Evolutionary conservation across 2,329 filamentous ascomycete genomes (phyloP).

Genomic region (Fusarium paranaense): DNA sequence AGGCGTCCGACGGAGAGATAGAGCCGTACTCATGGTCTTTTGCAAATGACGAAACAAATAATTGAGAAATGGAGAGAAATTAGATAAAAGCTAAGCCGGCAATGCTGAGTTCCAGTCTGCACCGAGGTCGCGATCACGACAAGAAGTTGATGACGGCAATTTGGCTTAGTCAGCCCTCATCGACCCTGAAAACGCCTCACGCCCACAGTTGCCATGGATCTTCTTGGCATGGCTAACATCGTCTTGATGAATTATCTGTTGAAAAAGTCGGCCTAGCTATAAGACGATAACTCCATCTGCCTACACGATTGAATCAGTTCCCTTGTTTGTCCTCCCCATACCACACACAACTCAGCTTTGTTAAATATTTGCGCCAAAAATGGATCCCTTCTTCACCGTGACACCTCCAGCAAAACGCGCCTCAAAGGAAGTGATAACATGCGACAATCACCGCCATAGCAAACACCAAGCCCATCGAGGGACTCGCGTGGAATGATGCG

Average conservation of each 20-base stretch:
- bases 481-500: slow-evolving; percentile 8
- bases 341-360: slow-evolving; percentile 9
- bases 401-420: not conserved
- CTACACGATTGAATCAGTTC: slow-evolving; percentile 12
- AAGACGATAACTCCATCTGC: slow-evolving; percentile 1
- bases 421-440: slow-evolving; percentile 21
- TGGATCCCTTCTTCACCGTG: not conserved
- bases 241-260: slow-evolving; percentile 4
- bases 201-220: not conserved
- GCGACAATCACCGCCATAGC: slow-evolving; percentile 20
- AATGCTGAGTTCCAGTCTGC: not conserved
- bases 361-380: slow-evolving; percentile 33
- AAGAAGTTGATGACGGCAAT: slow-evolving; percentile 12
- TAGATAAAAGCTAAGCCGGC: not conserved
- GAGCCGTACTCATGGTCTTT: not conserved
- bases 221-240: not conserved
- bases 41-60: too few species aligned
- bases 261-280: slow-evolving; percentile 4
- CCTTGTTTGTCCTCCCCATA: not conserved
- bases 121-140: slow-evolving; percentile 18
- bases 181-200: not conserved
- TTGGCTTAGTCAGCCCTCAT: slow-evolving; percentile 31
- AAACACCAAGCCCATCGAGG: slow-evolving; percentile 7
- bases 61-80: not conserved
- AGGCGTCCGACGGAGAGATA: not conserved